These are phyloP conservation scores for Neofusicoccum kwambonambiense DNA, from an alignment of 2,329 filamentous ascomycete genomes.

Conservation along the genomic window DNA sequence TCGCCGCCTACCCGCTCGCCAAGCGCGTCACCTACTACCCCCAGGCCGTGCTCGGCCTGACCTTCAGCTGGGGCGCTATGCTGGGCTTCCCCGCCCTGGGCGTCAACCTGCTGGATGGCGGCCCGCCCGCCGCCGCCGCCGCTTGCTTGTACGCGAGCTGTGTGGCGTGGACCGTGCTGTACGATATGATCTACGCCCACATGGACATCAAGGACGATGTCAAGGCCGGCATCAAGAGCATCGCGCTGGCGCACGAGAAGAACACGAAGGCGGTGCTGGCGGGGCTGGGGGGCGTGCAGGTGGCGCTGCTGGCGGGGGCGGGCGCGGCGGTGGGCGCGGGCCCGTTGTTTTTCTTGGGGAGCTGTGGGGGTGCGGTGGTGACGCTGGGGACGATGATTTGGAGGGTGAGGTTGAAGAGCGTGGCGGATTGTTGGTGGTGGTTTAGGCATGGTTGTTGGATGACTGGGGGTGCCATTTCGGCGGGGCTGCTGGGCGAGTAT, in stretches of 20 bases:
- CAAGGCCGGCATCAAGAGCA: slow-evolving; percentile 85
- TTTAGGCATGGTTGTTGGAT: slow-evolving; percentile 62
- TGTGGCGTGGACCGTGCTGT: slow-evolving; percentile 81
- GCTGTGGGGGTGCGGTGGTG: slow-evolving; percentile 56
- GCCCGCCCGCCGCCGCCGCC: slow-evolving; percentile 63
- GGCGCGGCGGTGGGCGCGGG: slow-evolving; percentile 62
- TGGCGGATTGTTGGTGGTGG: slow-evolving; percentile 64
- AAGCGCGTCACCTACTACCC: slow-evolving; percentile 88
- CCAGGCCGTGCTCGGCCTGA: slow-evolving; percentile 77
- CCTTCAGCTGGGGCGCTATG: slow-evolving; percentile 86
- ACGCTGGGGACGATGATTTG: slow-evolving; percentile 60
- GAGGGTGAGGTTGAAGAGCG: slow-evolving; percentile 56
- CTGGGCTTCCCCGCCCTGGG: slow-evolving; percentile 85
- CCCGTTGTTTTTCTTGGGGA: slow-evolving; percentile 58
- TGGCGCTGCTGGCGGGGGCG: slow-evolving; percentile 67
- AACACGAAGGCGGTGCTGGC: slow-evolving; percentile 75
- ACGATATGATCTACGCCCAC: slow-evolving; percentile 92
- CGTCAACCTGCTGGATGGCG: slow-evolving; percentile 67
- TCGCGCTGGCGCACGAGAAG: slow-evolving; percentile 74
- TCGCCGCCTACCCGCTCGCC: slow-evolving; percentile 75
- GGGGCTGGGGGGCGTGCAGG: slow-evolving; percentile 67
- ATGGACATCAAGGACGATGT: slow-evolving; percentile 86
- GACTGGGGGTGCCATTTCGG: slow-evolving; percentile 58
- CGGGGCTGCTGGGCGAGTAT: slow-evolving; percentile 59
- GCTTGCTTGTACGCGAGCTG: slow-evolving; percentile 73